A percentile compares a stretch with the other conserved stretches of the same genome.
phyloP scores from a whole-genome alignment of 2,329 filamentous ascomycete genomes.

The Colletotrichum sp. region DNA sequence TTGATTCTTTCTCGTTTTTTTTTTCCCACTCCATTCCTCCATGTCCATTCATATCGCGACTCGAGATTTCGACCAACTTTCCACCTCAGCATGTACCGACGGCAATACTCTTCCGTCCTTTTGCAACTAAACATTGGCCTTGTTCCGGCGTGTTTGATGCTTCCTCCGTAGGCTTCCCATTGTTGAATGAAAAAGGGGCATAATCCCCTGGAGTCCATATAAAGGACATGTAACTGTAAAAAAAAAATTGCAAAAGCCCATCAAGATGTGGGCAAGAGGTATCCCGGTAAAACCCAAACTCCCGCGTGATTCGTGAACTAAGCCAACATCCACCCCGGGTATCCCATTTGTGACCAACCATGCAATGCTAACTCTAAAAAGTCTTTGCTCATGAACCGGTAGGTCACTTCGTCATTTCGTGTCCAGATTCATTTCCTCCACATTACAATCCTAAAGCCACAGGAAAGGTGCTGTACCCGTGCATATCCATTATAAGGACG shows the following conservation, averaged over 20 bases:
- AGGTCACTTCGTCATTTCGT: conserved; percentile 2
- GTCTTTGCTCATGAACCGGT: conserved; percentile 12
- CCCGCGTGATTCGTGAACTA: not conserved
- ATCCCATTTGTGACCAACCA: conserved; percentile 13
- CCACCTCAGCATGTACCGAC: not conserved
- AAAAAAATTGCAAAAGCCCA: not conserved
- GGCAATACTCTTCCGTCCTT: not conserved
- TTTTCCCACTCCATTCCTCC: not conserved
- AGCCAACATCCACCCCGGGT: conserved; percentile 1
- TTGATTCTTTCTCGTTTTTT: not conserved
- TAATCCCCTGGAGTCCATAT: not conserved
- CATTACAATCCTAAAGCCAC: conserved; percentile 30
- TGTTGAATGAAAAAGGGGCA: not conserved
- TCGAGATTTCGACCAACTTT: not conserved
- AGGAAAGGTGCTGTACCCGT: not conserved
- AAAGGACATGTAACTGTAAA: not conserved
- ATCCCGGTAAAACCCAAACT: not conserved
- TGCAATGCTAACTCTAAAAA: conserved; percentile 22
- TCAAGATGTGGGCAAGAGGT: not conserved
- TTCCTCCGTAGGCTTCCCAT: not conserved
- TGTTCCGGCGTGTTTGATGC: not conserved
- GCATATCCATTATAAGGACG: not conserved
- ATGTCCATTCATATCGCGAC: not conserved
- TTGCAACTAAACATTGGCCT: not conserved
- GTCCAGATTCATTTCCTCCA: not conserved